Base-by-base conservation (phyloP, 495 filamentous ascomycete genomes). In the Hypoxylon rickii region DNA sequence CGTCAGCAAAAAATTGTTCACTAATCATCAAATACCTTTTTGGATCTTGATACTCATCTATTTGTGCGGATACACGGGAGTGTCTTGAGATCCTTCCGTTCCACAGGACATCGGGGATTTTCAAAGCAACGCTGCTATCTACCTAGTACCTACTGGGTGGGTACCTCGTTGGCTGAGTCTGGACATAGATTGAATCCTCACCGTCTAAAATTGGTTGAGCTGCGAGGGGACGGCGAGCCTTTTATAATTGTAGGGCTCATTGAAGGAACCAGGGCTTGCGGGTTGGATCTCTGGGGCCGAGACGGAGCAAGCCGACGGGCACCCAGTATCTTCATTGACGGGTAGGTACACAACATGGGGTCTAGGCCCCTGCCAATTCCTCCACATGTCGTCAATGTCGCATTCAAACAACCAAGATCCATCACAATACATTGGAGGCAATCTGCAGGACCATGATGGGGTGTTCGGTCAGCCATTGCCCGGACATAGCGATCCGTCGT, bases 11-110 rank as follows among this genome's bases (percentile, higher is more conserved):
- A 29, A 29, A 29, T 4, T 51, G 58, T 62, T 62, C 58, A 62
- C 36, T 57, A 62, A 62, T 62, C 58, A 56, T 44, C 33, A 48
- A 46, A 47, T 34, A 26, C 17, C 29, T 3, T 44, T 45, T 50
- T 39, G 22, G 29, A 2, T 15, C 7, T 45, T 32, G 0, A 4
- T 41, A n/a, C 7, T 21, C 24, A 24, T 24, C 17, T 33, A 44
- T 24, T 13, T 26, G 16, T 15, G 20, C 2, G 12, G 20, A 17
- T 15, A 4, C 17, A 42, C 5, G 12, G 3, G 12, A 42, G 37
- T n/a, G n/a, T n/a, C n/a, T n/a, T n/a, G n/a, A n/a, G n/a, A n/a
- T n/a, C n/a, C n/a, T n/a, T n/a, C n/a, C n/a, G n/a, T n/a, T n/a
- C n/a, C n/a, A n/a, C n/a, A n/a, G n/a, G n/a, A n/a, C n/a, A n/a